Conservation (phyloP, 192 early-diverging fungal genomes). For the Geranomyces michiganensis region DNA sequence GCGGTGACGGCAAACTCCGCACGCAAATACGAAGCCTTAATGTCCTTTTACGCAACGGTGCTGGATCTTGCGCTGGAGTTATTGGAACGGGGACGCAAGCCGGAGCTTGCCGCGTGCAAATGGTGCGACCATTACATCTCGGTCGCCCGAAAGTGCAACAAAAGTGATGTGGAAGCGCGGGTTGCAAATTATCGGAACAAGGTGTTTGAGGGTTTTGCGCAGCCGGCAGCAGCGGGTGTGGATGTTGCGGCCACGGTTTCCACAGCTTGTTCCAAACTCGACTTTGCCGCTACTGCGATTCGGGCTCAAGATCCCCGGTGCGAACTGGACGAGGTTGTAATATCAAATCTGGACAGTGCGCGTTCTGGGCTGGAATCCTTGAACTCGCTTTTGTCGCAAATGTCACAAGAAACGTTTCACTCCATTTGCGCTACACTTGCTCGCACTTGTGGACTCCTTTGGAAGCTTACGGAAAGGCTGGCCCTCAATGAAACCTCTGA, state of each 20-base stretch:
- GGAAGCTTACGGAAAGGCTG: too few relatives aligned
- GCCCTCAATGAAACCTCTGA: too few relatives aligned
- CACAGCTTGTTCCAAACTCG: neutral
- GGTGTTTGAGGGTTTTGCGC: neutral
- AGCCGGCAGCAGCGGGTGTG: neutral
- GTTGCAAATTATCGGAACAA: slow-evolving; percentile 1
- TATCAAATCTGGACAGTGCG: neutral
- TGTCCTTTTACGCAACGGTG: slow-evolving; percentile 17
- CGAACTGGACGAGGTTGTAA: slow-evolving; percentile 1
- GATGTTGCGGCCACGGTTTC: neutral
- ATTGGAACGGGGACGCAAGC: neutral
- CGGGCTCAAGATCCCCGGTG: neutral
- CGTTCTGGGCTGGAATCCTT: neutral
- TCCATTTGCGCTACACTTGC: neutral
- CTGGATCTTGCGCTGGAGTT: slow-evolving; percentile 12
- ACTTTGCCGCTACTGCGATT: too few relatives aligned
- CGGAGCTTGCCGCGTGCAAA: neutral
- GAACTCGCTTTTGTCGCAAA: neutral
- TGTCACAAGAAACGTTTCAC: neutral
- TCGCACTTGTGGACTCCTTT: neutral
- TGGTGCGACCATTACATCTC: slow-evolving; percentile 32
- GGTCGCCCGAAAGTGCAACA: slow-evolving; percentile 19
- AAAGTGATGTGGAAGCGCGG: neutral
- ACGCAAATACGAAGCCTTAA: slow-evolving; percentile 3
- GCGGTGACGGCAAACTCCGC: neutral